phyloP scores from a whole-genome alignment of 768 basidiomycete genomes.

The Scleroderma bovista region DNA sequence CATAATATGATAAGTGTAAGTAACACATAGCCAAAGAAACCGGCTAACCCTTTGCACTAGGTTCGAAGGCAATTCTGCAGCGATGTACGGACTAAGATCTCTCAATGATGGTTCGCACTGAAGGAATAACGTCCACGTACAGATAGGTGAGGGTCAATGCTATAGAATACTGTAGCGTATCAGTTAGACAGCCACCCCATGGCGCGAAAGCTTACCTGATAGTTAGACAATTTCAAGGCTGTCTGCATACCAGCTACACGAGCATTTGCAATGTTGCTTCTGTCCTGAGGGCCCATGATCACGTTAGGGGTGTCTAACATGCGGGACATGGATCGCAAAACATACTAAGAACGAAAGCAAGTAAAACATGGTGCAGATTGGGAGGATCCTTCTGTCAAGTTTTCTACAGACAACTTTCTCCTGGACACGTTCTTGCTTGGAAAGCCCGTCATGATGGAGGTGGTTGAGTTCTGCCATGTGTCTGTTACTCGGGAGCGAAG shows the following conservation, averaged over 20 bases:
- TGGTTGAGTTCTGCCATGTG: constrained; percentile 7
- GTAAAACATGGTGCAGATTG: constrained; percentile 45
- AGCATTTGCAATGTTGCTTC: constrained; percentile 50
- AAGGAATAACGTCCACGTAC: constrained; percentile 5
- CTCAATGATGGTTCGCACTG: neutral
- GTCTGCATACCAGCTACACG: constrained; percentile 54
- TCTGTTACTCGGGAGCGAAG: neutral
- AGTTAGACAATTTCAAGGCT: constrained; percentile 33
- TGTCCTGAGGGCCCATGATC: constrained; percentile 23
- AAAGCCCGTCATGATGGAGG: constrained; percentile 7
- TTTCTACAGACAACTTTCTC: constrained; percentile 44
- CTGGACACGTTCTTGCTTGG: constrained; percentile 19
- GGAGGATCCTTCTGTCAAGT: constrained; percentile 43
- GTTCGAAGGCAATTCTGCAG: constrained; percentile 57
- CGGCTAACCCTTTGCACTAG: constrained; percentile 42
- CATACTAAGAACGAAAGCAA: constrained; percentile 51
- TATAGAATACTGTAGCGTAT: constrained; percentile 28
- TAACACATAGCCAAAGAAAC: neutral
- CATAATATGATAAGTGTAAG: neutral
- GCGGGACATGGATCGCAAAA: neutral
- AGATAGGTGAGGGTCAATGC: constrained; percentile 25
- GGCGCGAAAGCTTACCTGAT: constrained; percentile 12
- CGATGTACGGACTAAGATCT: constrained; percentile 41
- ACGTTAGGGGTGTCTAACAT: neutral
- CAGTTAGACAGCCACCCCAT: neutral